Percentiles rank a stretch among this genome's conserved stretches.
Evolutionary conservation across 2,329 filamentous ascomycete species (phyloP).

Genomic region (Fusarium transvaalense): DNA sequence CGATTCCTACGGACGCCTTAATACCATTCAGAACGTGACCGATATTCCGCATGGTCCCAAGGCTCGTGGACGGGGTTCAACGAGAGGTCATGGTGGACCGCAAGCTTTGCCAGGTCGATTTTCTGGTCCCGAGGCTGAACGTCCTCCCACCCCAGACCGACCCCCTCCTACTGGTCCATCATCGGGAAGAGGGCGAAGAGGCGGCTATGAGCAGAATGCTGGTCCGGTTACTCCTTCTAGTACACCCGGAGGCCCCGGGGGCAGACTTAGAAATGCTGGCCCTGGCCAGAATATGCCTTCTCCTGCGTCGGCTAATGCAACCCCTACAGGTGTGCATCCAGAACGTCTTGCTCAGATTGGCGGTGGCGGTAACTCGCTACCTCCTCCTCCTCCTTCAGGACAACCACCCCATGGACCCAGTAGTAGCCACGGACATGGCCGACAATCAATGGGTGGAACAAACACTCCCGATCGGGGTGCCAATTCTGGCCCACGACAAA

Average conservation of each 20-base stretch:
- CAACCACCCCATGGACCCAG: slow-evolving; percentile 45
- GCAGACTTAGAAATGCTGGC: slow-evolving; percentile 58
- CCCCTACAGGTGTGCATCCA: slow-evolving; percentile 60
- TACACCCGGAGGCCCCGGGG: slow-evolving; percentile 51
- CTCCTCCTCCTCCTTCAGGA: slow-evolving; percentile 53
- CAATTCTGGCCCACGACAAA: slow-evolving; percentile 43
- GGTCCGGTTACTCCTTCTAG: slow-evolving; percentile 50
- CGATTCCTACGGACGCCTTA: slow-evolving; percentile 73
- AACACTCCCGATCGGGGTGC: slow-evolving; percentile 51
- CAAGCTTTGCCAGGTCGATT: slow-evolving; percentile 58
- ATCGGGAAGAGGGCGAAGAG: slow-evolving; percentile 61
- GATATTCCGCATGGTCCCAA: slow-evolving; percentile 69
- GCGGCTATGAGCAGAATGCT: slow-evolving; percentile 56
- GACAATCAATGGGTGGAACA: slow-evolving; percentile 50
- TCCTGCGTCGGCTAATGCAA: slow-evolving; percentile 43
- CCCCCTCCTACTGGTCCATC: slow-evolving; percentile 67
- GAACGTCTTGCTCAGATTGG: slow-evolving; percentile 64
- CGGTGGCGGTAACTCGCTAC: slow-evolving; percentile 44
- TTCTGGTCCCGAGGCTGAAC: slow-evolving; percentile 55
- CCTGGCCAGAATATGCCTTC: slow-evolving; percentile 44
- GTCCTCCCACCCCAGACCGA: slow-evolving; percentile 62
- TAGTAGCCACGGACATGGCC: slow-evolving; percentile 43
- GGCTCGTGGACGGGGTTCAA: slow-evolving; percentile 61
- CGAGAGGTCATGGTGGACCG: slow-evolving; percentile 53
- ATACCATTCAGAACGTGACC: slow-evolving; percentile 61